Percentiles rank a stretch among this genome's conserved stretches.
Conservation (phyloP, 805 yeast genomes). For the Suhomyces vadensis region DNA sequence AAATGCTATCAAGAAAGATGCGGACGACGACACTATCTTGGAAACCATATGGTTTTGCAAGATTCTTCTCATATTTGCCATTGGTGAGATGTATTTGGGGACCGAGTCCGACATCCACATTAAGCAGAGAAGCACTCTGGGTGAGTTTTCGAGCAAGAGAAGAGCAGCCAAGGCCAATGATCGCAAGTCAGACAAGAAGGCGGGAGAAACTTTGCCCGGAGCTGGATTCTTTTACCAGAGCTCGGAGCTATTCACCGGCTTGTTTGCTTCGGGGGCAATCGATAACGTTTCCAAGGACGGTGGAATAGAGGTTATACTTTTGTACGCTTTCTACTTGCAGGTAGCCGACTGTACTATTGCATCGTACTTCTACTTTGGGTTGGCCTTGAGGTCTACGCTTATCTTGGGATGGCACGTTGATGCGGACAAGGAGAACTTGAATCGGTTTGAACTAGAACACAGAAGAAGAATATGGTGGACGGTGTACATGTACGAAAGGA, state of each 20-base stretch:
- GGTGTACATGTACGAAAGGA: slow-evolving; percentile 57
- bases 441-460: slow-evolving; percentile 56
- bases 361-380: slow-evolving; percentile 76
- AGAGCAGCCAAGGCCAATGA: slow-evolving; percentile 15
- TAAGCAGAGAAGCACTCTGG: slow-evolving; percentile 14
- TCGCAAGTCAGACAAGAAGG: slow-evolving; percentile 18
- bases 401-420: slow-evolving; percentile 82
- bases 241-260: slow-evolving; percentile 72
- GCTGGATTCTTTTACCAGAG: slow-evolving; percentile 78
- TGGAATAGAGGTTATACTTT: slow-evolving; percentile 70
- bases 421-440: slow-evolving; percentile 62
- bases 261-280: slow-evolving; percentile 77
- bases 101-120: slow-evolving; percentile 67
- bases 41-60: slow-evolving; percentile 85
- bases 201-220: slow-evolving; percentile 60
- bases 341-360: slow-evolving; percentile 85
- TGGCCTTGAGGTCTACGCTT: slow-evolving; percentile 70
- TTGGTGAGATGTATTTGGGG: slow-evolving; percentile 82
- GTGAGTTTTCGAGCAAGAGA: slow-evolving; percentile 20
- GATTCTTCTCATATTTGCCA: slow-evolving; percentile 67
- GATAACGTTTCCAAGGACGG: slow-evolving; percentile 78
- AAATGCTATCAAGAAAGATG: slow-evolving; percentile 43
- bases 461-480: slow-evolving; percentile 51
- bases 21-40: slow-evolving; percentile 56
- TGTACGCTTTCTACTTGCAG: slow-evolving; percentile 77